Evolutionary conservation across 163 green algal species (phyloP).

Genomic region (Prototheca wickerhamii): DNA sequence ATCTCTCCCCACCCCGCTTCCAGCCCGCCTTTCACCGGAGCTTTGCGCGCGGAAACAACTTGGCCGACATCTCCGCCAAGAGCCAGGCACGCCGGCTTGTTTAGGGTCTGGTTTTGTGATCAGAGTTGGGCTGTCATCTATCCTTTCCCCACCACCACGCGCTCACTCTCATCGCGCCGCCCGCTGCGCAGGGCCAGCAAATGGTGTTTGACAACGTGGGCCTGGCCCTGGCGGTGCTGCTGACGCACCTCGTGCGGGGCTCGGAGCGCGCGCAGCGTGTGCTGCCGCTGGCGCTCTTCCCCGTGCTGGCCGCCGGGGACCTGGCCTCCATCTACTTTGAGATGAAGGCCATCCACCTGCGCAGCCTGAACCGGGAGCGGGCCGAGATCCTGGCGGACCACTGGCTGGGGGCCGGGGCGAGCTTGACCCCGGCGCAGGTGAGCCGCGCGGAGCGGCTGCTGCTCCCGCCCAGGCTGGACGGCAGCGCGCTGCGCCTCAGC

Average conservation of each 20-base stretch:
- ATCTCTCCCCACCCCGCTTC: no score
- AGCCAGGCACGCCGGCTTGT: no score
- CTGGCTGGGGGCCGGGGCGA: slow-evolving; percentile 41
- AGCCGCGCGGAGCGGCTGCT: slow-evolving; percentile 44
- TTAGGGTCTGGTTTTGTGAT: slow-evolving; percentile 22
- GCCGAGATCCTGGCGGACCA: slow-evolving; percentile 72
- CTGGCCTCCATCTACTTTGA: slow-evolving; percentile 59
- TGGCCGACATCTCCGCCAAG: slow-evolving; percentile 89
- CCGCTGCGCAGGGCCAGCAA: slow-evolving; percentile 62
- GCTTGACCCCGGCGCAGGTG: slow-evolving; percentile 24
- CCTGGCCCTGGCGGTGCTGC: slow-evolving; percentile 57
- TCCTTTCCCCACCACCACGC: background rate
- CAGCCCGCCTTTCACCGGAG: slow-evolving; percentile 75
- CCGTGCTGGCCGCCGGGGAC: slow-evolving; percentile 54
- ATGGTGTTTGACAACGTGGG: slow-evolving; percentile 90
- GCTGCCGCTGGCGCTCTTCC: slow-evolving; percentile 57
- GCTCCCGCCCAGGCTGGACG: slow-evolving; percentile 31
- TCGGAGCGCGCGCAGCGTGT: background rate
- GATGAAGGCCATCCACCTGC: slow-evolving; percentile 60
- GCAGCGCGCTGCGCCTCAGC: slow-evolving; percentile 41
- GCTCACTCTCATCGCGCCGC: background rate
- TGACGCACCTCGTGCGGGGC: slow-evolving; percentile 30
- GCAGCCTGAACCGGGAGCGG: slow-evolving; percentile 81
- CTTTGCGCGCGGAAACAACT: slow-evolving; percentile 74
- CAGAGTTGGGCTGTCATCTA: background rate